phyloP scores from a whole-genome alignment of 345 rosid genomes.

The Pistacia integerrima region DNA sequence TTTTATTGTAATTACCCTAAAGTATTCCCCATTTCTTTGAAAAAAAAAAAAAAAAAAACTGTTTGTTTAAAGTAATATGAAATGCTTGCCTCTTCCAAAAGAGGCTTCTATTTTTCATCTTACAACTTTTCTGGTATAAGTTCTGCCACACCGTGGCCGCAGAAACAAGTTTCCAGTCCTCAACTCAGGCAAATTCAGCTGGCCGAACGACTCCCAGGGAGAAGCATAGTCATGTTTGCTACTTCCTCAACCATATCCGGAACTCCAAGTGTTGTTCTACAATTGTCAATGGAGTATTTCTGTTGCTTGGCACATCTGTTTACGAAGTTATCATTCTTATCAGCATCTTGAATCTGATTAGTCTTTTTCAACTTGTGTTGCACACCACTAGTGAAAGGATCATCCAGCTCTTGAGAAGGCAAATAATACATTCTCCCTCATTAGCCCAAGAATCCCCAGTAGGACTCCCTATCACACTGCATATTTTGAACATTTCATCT shows the following conservation, averaged over 20 bases:
- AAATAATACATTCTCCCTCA: constrained; percentile 25
- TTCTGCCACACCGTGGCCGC: constrained; percentile 41
- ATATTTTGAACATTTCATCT: constrained; percentile 88
- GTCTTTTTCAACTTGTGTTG: constrained; percentile 36
- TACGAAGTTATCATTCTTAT: too few relatives aligned
- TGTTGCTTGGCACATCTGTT: constrained; percentile 30
- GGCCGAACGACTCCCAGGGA: constrained; percentile 29
- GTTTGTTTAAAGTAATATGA: too few relatives aligned
- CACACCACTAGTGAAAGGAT: constrained; percentile 48
- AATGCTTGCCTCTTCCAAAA: background rate
- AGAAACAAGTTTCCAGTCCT: constrained; percentile 50
- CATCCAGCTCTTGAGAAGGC: too few relatives aligned
- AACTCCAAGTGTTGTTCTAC: constrained; percentile 34
- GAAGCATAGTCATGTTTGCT: constrained; percentile 41
- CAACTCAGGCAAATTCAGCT: constrained; percentile 45
- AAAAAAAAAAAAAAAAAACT: too few relatives aligned
- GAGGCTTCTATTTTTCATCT: constrained; percentile 23
- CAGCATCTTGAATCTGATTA: too few relatives aligned
- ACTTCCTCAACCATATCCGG: constrained; percentile 48
- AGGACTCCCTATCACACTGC: constrained; percentile 82
- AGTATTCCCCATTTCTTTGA: too few relatives aligned
- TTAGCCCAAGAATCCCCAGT: constrained; percentile 71
- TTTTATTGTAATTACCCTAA: too few relatives aligned
- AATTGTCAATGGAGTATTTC: constrained; percentile 44
- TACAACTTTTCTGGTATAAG: constrained; percentile 43